These are phyloP conservation scores for Penicillium chermesinum DNA, from an alignment of 495 filamentous ascomycete species.

Conservation along the genomic window DNA sequence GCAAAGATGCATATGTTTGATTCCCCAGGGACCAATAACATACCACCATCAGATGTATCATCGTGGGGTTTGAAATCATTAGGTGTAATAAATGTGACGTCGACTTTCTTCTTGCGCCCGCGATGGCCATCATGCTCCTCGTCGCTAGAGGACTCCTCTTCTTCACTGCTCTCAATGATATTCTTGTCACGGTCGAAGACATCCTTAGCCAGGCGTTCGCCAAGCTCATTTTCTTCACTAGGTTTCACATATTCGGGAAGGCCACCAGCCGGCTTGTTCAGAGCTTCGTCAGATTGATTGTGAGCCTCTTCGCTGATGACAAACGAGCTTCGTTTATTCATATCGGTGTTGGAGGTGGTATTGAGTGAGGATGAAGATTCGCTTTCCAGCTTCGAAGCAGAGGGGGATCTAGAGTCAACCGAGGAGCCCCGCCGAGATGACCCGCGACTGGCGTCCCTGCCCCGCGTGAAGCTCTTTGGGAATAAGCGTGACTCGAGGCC, in stretches of 20 bases:
- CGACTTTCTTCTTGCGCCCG: conserved; percentile 24
- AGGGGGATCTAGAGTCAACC: conserved; percentile 59
- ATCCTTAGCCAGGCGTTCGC: conserved; percentile 68
- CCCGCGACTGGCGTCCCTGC: conserved; percentile 39
- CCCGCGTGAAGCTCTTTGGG: conserved; percentile 34
- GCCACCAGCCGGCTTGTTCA: conserved; percentile 50
- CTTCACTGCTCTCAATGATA: conserved; percentile 48
- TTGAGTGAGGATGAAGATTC: conserved; percentile 48
- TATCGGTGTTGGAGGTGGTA: conserved; percentile 26
- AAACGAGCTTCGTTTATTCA: conserved; percentile 36
- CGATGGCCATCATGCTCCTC: conserved; percentile 36
- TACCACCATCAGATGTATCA: conserved; percentile 58
- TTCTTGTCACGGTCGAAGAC: conserved; percentile 57
- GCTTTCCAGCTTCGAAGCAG: conserved; percentile 34
- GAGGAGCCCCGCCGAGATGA: conserved; percentile 45
- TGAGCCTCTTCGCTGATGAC: conserved; percentile 57
- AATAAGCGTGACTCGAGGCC: conserved; percentile 33
- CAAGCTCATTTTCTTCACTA: conserved; percentile 29
- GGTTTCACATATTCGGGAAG: conserved; percentile 46
- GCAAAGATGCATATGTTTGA: neutral
- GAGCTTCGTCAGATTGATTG: conserved; percentile 59
- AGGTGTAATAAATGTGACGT: conserved; percentile 17
- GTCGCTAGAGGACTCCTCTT: conserved; percentile 44
- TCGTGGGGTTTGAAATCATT: conserved; percentile 18
- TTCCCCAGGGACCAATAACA: conserved; percentile 25